Base-by-base conservation (phyloP, 768 basidiomycete species). In the Lactarius trivialis region DNA sequence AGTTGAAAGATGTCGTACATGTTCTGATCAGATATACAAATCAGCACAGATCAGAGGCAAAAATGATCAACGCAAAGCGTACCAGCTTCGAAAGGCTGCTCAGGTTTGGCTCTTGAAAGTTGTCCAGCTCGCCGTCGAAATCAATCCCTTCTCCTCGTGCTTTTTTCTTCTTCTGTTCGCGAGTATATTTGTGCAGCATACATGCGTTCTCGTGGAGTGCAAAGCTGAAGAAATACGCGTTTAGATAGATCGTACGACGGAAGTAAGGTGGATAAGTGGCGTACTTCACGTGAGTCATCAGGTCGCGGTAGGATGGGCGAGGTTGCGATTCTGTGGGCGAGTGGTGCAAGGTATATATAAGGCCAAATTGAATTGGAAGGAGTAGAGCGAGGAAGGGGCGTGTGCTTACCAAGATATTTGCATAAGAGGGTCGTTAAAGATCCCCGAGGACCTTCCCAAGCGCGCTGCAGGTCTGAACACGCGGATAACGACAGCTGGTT, bases 401-500 rank as follows among this genome's bases (percentile, higher is more conserved):
- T 30, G 34, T 34, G 39, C 55, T 34, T 36, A 55, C 55, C 7
- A 19, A 55, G 33, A 34, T 39, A 55, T 19, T 24, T 28, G 34
- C 55, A 55, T 17, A 55, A 34, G 34, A 63, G 64, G 30, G 48
- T 56, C 17, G 66, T 67, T 56, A 67, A 57, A 33, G 68, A 67
- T 30, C 55, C 60, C 56, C 61, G 63, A 4, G 63, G 59, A 28
- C 53, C 45, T 36, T 69, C 68, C 61, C 62, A 69, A 8, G 66
- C 61, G 53, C 33, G 39, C 52, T 69, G 68, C 9, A 50, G 34
- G 37, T 70, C 69, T 26, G 63, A 54, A 39, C 68, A 68, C 0
- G 66, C 61, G 7, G 68, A 63, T 1, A 70, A 32, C 7, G 67
- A 68, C 7, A 60, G 32, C 58, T 51, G 19, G 28, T 14, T 24